Percentiles rank a stretch among this genome's conserved stretches.
Conservation (phyloP, 148 eudicot species). For the Pharnaceum exiguum region DNA sequence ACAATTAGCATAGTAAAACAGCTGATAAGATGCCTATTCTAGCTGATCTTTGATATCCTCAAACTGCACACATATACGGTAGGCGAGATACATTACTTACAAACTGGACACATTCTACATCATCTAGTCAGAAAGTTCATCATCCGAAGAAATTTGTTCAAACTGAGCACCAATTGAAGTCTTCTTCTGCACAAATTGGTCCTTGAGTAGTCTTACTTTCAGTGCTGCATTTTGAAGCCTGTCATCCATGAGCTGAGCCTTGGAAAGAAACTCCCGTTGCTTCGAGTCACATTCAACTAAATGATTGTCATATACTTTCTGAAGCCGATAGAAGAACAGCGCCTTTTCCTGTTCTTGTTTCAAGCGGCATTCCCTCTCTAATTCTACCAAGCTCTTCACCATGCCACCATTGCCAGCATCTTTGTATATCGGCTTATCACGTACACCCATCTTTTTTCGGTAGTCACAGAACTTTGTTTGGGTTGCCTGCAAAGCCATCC, state of each 20-base stretch:
- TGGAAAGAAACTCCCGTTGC: constrained; percentile 21
- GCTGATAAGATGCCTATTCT: too few relatives aligned
- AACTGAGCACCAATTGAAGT: too few relatives aligned
- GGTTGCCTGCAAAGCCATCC: constrained; percentile 58
- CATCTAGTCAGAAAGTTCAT: too few relatives aligned
- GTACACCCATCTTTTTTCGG: constrained; percentile 37
- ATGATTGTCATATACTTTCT: constrained; percentile 20
- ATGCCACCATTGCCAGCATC: constrained; percentile 91
- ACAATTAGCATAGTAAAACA: too few relatives aligned
- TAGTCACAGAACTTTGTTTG: constrained; percentile 53
- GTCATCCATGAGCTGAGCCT: constrained; percentile 22
- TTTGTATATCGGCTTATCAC: constrained; percentile 68
- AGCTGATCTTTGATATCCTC: too few relatives aligned
- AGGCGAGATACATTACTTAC: too few relatives aligned
- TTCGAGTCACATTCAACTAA: constrained; percentile 14
- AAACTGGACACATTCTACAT: too few relatives aligned
- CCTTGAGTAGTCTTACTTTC: constrained; percentile 31
- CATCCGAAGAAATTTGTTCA: too few relatives aligned
- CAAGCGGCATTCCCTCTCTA: constrained; percentile 53
- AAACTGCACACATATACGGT: too few relatives aligned
- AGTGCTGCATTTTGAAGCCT: constrained; percentile 36
- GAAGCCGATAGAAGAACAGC: constrained; percentile 21
- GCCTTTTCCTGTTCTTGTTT: constrained; percentile 56
- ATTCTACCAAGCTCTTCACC: constrained; percentile 51
- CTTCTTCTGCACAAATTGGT: too few relatives aligned